Percentiles rank a stretch among this genome's conserved stretches.
Conservation (phyloP, 768 basidiomycete species). For the Pisolithus marmoratus region DNA sequence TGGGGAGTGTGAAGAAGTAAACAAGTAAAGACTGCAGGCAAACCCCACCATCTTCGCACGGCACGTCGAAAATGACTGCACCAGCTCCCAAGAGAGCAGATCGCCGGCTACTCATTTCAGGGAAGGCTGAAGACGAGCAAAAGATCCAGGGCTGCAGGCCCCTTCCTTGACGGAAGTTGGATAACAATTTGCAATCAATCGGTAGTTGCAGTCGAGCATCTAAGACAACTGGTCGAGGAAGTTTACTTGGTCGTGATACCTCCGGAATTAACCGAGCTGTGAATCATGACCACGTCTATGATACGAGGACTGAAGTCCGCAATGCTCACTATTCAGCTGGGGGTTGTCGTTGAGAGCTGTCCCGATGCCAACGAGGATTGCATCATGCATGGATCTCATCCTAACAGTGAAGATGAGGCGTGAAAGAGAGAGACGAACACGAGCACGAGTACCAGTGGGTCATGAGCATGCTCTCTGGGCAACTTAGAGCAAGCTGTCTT, state of each 20-base stretch:
- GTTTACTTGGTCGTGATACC: conserved; percentile 31
- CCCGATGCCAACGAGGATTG: conserved; percentile 84
- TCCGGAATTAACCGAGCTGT: conserved; percentile 54
- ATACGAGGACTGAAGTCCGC: background rate
- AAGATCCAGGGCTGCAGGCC: conserved; percentile 76
- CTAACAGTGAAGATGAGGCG: conserved; percentile 33
- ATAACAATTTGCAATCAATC: conserved; percentile 61
- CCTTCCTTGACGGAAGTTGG: conserved; percentile 50
- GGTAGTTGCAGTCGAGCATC: conserved; percentile 70
- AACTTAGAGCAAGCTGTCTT: conserved; percentile 75
- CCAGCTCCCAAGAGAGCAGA: conserved; percentile 56
- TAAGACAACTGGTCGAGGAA: conserved; percentile 82
- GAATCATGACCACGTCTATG: conserved; percentile 1
- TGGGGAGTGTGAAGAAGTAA: background rate
- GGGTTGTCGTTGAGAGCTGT: conserved; percentile 91
- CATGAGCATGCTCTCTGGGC: conserved; percentile 84
- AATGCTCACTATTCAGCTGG: conserved; percentile 76
- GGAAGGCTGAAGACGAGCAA: conserved; percentile 29
- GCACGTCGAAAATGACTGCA: conserved; percentile 54
- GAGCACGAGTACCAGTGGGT: conserved; percentile 70
- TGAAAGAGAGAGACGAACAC: background rate
- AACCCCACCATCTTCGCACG: conserved; percentile 32
- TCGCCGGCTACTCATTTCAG: conserved; percentile 30
- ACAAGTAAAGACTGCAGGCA: background rate
- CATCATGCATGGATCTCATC: conserved; percentile 91